Percentiles rank a stretch among this genome's conserved stretches.
Conservation (phyloP, 2,329 filamentous ascomycete species). For the Hymenoscyphus salicellus region DNA sequence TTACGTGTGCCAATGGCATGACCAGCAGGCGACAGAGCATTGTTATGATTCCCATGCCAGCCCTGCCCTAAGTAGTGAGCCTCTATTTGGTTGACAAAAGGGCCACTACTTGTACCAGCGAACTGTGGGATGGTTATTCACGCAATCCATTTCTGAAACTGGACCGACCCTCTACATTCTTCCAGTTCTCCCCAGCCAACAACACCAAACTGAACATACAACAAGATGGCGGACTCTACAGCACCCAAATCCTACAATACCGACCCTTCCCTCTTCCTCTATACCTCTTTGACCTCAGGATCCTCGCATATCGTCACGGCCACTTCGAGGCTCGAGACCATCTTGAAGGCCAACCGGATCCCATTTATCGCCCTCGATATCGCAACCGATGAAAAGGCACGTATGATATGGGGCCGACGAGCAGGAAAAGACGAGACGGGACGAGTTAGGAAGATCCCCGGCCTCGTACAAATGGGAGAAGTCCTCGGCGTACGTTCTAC, state of each 20-base stretch:
- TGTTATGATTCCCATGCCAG: neutral
- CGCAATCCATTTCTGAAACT: conserved; percentile 21
- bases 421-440: conserved; percentile 66
- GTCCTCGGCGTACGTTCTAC: conserved; percentile 72
- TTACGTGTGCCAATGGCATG: conserved; percentile 15
- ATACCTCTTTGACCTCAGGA: conserved; percentile 91
- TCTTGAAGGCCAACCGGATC: conserved; percentile 89
- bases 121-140: conserved; percentile 13
- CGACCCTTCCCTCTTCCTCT: conserved; percentile 82
- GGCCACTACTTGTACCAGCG: neutral
- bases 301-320: conserved; percentile 96
- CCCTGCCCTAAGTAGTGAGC: neutral
- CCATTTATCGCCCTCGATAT: conserved; percentile 91
- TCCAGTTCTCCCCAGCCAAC: neutral
- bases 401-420: conserved; percentile 83
- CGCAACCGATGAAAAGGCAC: conserved; percentile 83
- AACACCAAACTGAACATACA: conserved; percentile 2
- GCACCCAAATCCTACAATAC: conserved; percentile 38
- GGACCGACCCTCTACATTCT: conserved; percentile 1
- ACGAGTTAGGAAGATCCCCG: conserved; percentile 74
- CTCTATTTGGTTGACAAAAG: conserved; percentile 6
- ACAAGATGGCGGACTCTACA: conserved; percentile 35
- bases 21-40: neutral
- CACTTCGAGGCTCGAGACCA: conserved; percentile 92
- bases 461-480: conserved; percentile 79